Percentiles rank a stretch among this genome's conserved stretches.
Conservation (phyloP, 345 rosid genomes). For the Abelmoschus esculentus region DNA sequence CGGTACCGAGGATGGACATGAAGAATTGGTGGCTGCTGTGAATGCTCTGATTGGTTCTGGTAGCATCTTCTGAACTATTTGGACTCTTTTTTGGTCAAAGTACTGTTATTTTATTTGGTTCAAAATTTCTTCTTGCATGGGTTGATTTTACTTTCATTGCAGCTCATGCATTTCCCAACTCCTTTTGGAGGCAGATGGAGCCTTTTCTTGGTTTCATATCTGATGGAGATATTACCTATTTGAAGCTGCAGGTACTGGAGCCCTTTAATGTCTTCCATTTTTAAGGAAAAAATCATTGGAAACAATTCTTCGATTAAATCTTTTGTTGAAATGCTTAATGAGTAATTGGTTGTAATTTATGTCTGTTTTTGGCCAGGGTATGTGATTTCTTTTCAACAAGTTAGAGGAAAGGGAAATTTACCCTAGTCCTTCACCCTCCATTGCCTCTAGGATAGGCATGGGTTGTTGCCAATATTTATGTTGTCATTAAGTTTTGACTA, state of each 20-base stretch:
- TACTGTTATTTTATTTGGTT: background rate
- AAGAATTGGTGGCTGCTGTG: slow-evolving; percentile 80
- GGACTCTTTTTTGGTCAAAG: slow-evolving; percentile 11
- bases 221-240: slow-evolving; percentile 51
- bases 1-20: slow-evolving; percentile 73
- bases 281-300: background rate
- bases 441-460: background rate
- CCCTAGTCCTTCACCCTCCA: slow-evolving; percentile 1
- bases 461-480: background rate
- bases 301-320: background rate
- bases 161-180: slow-evolving; percentile 44
- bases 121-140: slow-evolving; percentile 11
- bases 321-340: background rate
- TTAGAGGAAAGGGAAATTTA: background rate
- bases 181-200: slow-evolving; percentile 90
- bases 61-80: slow-evolving; percentile 19
- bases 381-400: background rate
- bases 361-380: background rate
- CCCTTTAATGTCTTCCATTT: background rate
- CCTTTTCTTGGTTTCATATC: slow-evolving; percentile 61
- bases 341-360: background rate
- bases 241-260: slow-evolving; percentile 59
- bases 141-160: slow-evolving; percentile 35
- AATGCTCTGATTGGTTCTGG: slow-evolving; percentile 66
- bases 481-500: background rate